A percentile compares a stretch with the other conserved stretches of the same genome.
Conservation (phyloP, 2,329 filamentous ascomycete genomes). For the Ceratocystiopsis sp. region DNA sequence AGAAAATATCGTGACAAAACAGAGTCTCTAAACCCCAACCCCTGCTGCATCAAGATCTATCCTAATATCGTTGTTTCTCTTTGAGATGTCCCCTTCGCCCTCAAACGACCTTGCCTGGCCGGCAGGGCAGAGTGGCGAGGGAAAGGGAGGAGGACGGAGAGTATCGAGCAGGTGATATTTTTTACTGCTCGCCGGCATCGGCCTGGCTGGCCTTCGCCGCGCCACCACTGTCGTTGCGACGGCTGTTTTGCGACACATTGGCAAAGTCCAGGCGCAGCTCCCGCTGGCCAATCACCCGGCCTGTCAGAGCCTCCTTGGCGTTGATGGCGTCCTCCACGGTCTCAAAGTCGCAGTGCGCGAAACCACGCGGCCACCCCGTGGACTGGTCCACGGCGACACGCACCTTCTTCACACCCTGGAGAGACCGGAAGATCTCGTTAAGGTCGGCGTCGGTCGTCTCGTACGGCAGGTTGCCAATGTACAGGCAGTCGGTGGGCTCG, state of each 20-base stretch:
- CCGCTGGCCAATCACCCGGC: conserved; percentile 47
- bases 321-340: conserved; percentile 46
- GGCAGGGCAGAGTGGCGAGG: too few relatives aligned
- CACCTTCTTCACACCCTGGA: conserved; percentile 56
- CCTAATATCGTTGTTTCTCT: too few relatives aligned
- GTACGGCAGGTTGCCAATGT: conserved; percentile 73
- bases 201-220: too few relatives aligned
- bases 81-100: too few relatives aligned
- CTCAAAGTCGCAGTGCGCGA: conserved; percentile 68
- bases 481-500: conserved; percentile 29
- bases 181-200: too few relatives aligned
- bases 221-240: too few relatives aligned
- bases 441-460: conserved; percentile 74
- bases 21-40: too few relatives aligned
- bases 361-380: conserved; percentile 67
- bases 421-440: conserved; percentile 55
- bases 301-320: conserved; percentile 37
- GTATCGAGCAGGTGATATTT: too few relatives aligned
- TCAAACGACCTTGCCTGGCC: too few relatives aligned
- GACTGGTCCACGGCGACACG: conserved; percentile 68
- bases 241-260: not conserved
- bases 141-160: too few relatives aligned
- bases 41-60: too few relatives aligned
- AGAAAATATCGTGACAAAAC: too few relatives aligned
- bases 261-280: conserved; percentile 45